Evolutionary conservation across 2,329 filamentous ascomycete species (phyloP).

Genomic region (Aspergillus brunneoviolaceus): DNA sequence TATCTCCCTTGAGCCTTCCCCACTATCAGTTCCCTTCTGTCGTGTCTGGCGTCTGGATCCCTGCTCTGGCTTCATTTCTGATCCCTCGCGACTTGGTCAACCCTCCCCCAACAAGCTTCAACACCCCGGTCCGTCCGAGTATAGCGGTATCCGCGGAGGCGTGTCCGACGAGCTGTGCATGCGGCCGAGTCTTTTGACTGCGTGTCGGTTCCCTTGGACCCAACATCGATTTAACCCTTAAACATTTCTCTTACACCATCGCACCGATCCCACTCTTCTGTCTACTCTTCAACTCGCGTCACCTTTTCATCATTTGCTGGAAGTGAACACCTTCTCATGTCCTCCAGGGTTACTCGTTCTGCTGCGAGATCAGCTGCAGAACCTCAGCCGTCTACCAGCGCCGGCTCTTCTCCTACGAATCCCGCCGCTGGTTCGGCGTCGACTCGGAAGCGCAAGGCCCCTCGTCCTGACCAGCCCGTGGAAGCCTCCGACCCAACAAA

Average conservation of each 20-base stretch:
- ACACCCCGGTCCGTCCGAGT: not conserved
- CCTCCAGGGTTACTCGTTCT: constrained; percentile 93
- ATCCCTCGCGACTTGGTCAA: not conserved
- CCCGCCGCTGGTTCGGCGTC: constrained; percentile 47
- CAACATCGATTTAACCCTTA: not conserved
- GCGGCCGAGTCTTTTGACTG: not conserved
- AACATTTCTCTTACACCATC: not conserved
- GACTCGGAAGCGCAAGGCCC: constrained; percentile 75
- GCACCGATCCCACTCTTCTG: constrained; percentile 6
- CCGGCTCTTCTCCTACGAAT: constrained; percentile 39
- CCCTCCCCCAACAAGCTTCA: not conserved
- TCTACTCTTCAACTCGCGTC: constrained; percentile 12
- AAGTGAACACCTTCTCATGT: constrained; percentile 70
- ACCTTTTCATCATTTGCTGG: constrained; percentile 9
- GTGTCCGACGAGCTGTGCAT: not conserved
- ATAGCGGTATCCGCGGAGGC: not conserved
- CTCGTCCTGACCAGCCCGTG: constrained; percentile 50
- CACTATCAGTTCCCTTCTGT: constrained; percentile 2
- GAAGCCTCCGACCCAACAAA: constrained; percentile 36
- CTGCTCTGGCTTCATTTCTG: not conserved
- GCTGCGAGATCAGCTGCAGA: constrained; percentile 84
- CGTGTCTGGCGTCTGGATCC: not conserved
- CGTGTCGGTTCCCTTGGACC: not conserved
- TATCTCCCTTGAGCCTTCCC: constrained; percentile 17
- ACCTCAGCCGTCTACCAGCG: constrained; percentile 45